A percentile compares a stretch with the other conserved stretches of the same genome.
These are phyloP conservation scores for Solanum microdontum DNA, from an alignment of 257 asterid genomes.

Conservation along the genomic window DNA sequence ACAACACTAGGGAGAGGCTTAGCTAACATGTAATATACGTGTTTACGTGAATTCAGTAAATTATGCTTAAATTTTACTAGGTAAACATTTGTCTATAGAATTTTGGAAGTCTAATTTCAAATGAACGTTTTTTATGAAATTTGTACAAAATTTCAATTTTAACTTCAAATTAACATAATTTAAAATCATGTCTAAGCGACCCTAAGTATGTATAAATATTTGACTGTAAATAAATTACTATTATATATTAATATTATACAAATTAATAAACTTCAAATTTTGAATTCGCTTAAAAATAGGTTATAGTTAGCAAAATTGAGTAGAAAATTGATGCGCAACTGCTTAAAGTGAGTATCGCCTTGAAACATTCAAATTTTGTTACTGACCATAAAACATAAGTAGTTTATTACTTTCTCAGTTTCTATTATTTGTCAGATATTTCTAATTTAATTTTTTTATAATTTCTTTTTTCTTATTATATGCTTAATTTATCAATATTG, in stretches of 20 bases:
- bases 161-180: not conserved
- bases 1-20: not conserved
- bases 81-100: not conserved
- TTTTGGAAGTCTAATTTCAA: not conserved
- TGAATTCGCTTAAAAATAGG: not conserved
- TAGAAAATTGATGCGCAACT: not conserved
- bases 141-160: not conserved
- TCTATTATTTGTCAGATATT: no score
- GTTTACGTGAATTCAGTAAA: not conserved
- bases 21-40: not conserved
- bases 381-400: not conserved
- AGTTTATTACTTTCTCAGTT: not conserved
- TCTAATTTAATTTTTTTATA: fast-evolving
- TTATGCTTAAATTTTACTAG: not conserved
- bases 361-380: not conserved
- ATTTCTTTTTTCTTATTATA: no score
- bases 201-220: not conserved
- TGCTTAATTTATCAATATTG: no score
- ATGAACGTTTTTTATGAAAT: not conserved
- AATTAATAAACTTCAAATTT: not conserved
- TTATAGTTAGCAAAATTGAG: no score
- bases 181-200: no score
- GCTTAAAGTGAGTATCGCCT: not conserved
- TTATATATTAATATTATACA: no score
- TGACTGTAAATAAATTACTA: not conserved